Evolutionary conservation across 2,329 filamentous ascomycete genomes (phyloP).

Genomic region (Arthrobotrys conoides): DNA sequence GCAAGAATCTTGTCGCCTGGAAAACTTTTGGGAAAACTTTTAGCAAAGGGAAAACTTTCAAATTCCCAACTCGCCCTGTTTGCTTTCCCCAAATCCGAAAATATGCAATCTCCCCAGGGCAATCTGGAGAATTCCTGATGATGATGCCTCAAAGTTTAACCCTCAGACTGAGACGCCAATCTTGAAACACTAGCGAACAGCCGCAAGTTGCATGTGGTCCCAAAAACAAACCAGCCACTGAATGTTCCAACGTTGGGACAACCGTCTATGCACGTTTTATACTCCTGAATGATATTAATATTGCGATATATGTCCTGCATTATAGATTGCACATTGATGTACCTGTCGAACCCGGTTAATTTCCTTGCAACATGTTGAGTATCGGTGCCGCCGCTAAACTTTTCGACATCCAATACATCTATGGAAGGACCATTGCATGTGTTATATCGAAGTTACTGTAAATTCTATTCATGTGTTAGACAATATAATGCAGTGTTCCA

Average conservation of each 20-base stretch:
- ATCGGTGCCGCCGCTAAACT: neutral
- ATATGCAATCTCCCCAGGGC: slow-evolving; percentile 15
- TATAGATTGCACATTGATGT: neutral
- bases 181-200: slow-evolving; percentile 31
- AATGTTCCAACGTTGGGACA: slow-evolving; percentile 1
- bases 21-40: neutral
- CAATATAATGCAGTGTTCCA: neutral
- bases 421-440: neutral
- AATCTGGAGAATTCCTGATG: slow-evolving; percentile 30
- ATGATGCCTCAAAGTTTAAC: slow-evolving; percentile 8
- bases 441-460: neutral
- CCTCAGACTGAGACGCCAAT: slow-evolving; percentile 28
- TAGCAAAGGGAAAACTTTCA: neutral
- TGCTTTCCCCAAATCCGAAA: neutral
- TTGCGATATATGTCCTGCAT: neutral
- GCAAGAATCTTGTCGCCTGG: neutral
- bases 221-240: slow-evolving; percentile 23
- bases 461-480: neutral
- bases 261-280: slow-evolving; percentile 19
- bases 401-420: neutral
- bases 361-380: slow-evolving; percentile 11
- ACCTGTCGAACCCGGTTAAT: slow-evolving; percentile 4
- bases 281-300: slow-evolving; percentile 1
- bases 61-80: neutral
- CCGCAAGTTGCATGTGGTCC: slow-evolving; percentile 9